These are phyloP conservation scores for Hibiscus tridactylites DNA, from an alignment of 345 rosid species.

Conservation along the genomic window DNA sequence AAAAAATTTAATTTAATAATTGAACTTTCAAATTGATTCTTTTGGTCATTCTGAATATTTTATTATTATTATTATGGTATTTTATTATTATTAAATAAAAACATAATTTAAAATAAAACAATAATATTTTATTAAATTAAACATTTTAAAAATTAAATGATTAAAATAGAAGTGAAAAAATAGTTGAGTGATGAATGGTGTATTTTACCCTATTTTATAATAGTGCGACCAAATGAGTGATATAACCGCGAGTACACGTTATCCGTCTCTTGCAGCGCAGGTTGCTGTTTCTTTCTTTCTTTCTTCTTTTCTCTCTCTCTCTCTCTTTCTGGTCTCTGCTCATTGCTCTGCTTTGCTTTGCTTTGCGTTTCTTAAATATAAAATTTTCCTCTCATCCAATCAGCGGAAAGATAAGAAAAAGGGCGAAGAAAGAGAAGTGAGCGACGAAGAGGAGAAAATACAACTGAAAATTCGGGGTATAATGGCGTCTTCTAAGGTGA, in stretches of 20 bases:
- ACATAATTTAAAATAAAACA: no score
- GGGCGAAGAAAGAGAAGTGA: not conserved
- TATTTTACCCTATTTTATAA: not conserved
- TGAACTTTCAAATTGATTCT: no score
- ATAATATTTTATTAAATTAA: no score
- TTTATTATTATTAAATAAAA: no score
- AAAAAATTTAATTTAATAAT: no score
- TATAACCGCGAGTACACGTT: not conserved
- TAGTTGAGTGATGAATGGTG: no score
- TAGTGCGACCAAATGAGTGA: not conserved
- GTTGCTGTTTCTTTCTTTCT: not conserved
- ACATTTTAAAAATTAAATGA: no score
- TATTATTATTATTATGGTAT: no score
- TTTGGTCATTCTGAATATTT: no score
- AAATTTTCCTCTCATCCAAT: not conserved
- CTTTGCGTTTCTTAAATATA: not conserved
- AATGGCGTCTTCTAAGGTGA: slow-evolving; percentile 36
- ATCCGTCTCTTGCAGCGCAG: not conserved
- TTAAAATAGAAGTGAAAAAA: no score
- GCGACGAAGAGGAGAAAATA: not conserved
- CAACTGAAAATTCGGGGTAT: slow-evolving; percentile 1
- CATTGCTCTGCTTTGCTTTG: not conserved
- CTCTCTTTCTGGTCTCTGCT: not conserved
- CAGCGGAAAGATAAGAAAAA: not conserved
- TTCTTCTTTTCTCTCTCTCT: not conserved